Base-by-base conservation (phyloP, 345 rosid genomes). In the Streptanthus diversifolius region DNA sequence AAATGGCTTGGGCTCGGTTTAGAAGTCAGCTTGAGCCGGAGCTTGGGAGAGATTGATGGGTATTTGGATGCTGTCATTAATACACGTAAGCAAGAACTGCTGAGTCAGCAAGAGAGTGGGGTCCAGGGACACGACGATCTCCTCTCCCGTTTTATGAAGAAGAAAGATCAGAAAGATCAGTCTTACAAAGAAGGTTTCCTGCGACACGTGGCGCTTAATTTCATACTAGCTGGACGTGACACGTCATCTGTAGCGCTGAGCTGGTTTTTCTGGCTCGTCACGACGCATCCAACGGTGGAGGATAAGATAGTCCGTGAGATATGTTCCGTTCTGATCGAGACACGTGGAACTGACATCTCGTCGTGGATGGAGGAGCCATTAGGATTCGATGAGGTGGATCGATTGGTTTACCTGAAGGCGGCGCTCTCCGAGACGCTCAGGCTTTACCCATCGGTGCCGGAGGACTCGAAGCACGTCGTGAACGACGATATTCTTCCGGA, bases 141-240 rank as follows among this genome's bases (percentile, higher is more conserved):
- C 67, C 84, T 93, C 51, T 83, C 98, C 0, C 82, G 97, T 37
- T 93, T 93, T 69, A 84, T 93, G 91, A 93, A 84, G 85, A 93
- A 89, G 68, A 93, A 93, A 49, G 95, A 91, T 1, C 79, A 89
- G 69, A 93, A 93, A 52, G 93, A 89, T 0, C 78, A 68, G 40
- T 67, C 56, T 18, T 90, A 88, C 87, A 74, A 92, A 89, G 75
- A 35, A 78, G 0, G n/a, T n/a, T 91, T 86, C 51, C 85, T 93
- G 0, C 84, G 86, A 72, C 95, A 89, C 75, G 95, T 93, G 73
- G 97, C 96, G 1, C 95, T 89, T 25, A 93, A 88, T 49, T 93
- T 93, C 79, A 91, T 93, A 72, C 84, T 93, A 61, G 98, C 98
- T 52, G 98, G 98, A 36, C 92, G 98, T 18, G 97, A 93, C 90